These are phyloP conservation scores for Fusarium miscanthi DNA, from an alignment of 2,329 filamentous ascomycete species.

Conservation along the genomic window DNA sequence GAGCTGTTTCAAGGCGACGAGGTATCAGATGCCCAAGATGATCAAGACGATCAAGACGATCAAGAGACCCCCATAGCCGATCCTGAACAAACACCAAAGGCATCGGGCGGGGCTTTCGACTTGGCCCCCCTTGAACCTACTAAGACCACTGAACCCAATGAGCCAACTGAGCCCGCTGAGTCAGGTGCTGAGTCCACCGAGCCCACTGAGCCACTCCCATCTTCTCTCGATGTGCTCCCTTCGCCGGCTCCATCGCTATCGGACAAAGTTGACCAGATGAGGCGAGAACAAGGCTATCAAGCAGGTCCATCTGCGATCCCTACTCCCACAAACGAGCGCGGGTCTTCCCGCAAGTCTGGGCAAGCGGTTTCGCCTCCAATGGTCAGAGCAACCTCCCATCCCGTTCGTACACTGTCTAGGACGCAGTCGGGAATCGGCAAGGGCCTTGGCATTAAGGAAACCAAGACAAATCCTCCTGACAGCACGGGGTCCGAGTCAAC, in stretches of 20 bases:
- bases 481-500: conserved; percentile 35
- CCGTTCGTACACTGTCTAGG: conserved; percentile 59
- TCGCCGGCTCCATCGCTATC: conserved; percentile 47
- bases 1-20: conserved; percentile 20
- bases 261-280: conserved; percentile 63
- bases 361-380: conserved; percentile 63
- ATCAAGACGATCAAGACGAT: background rate
- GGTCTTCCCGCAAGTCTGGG: conserved; percentile 58
- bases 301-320: conserved; percentile 46
- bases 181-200: conserved; percentile 3
- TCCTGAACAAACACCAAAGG: conserved; percentile 40
- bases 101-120: conserved; percentile 30
- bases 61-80: conserved; percentile 29
- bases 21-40: background rate
- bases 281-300: conserved; percentile 57
- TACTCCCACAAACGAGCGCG: conserved; percentile 49
- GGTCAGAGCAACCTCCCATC: conserved; percentile 64
- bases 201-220: conserved; percentile 14
- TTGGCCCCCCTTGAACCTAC: background rate
- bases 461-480: conserved; percentile 45
- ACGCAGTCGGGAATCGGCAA: conserved; percentile 59
- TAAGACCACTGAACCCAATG: background rate
- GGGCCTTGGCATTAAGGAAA: conserved; percentile 52
- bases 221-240: conserved; percentile 30
- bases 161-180: background rate